Base-by-base conservation (phyloP, 2,329 filamentous ascomycete species). In the Periconia digitata region DNA sequence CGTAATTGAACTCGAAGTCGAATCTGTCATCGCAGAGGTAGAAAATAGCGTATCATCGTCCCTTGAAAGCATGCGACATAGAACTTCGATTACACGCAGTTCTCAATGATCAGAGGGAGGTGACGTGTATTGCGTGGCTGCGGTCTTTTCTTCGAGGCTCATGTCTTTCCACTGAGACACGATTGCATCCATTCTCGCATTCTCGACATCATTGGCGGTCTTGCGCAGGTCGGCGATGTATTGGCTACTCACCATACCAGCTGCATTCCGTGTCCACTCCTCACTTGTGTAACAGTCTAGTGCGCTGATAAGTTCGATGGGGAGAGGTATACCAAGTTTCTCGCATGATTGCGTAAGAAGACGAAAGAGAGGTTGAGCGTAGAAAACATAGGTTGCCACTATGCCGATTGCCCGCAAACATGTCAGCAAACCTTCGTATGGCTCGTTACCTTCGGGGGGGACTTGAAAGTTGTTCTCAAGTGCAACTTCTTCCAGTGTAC, bases 191-290 rank as follows among this genome's bases (percentile, higher is more conserved):
- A 69, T 69, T 15, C 57, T 56, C 22, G 44, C 46, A 21, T 47
- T 55, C 39, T 63, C 58, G 3, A 55, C 35, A 8, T 53, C 58
- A 1, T 48, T 35, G 3, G 50, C 40, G 6, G 49, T 45, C 43
- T 56, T 54, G 10, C 58, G 48, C 16, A 56, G 59, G 41, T 66
- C 64, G 2, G 62, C 60, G 47, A 67, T 58, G 27, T 63, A 69
- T 41, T 63, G 63, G 37, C 62, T 66, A 16, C 62, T 66, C 16
- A 67, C 58, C 22, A 62, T 23, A 21, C 38, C 53, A 1, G 55
- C 56, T 18, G 63, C 65, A 13, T 60, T 58, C 22, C 53, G 59
- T 1, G 63, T 69, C 65, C 65, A 69, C 38, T 67, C 64, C 34
- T 66, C 62, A 39, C 54, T 64, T 10, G 46, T 54, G 27, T 61